phyloP scores from a whole-genome alignment of 441 rosid genomes.

The Syzygium malaccense region DNA sequence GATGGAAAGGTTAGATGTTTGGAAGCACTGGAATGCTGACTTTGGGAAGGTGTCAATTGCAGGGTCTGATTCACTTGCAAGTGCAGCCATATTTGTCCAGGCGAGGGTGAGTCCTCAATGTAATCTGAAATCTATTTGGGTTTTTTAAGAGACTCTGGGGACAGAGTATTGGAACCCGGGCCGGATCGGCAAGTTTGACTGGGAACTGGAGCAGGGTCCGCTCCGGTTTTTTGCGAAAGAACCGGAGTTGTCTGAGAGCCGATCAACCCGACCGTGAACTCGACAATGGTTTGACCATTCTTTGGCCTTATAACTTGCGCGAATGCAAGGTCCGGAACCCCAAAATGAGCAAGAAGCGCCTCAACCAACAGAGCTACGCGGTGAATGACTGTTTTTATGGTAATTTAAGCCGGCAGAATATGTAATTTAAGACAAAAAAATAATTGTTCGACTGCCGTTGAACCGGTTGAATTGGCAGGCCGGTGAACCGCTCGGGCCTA shows the following conservation, averaged over 20 bases:
- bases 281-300: not conserved
- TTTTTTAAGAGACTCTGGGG: not conserved
- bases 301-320: not conserved
- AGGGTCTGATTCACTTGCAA: not conserved
- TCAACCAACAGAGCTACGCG: not conserved
- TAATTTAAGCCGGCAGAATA: not conserved
- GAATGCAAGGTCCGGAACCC: not conserved
- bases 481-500: not conserved
- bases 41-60: not conserved
- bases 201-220: not conserved
- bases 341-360: not conserved
- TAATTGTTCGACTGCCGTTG: not conserved
- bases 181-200: accelerated
- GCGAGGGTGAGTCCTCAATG: not conserved
- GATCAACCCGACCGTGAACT: not conserved
- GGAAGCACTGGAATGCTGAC: not conserved
- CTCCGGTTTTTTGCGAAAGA: not conserved
- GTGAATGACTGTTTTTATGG: not conserved
- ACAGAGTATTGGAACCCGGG: not conserved
- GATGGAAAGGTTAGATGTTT: not conserved
- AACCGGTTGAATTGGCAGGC: not conserved
- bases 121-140: not conserved
- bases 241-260: accelerated
- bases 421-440: not conserved
- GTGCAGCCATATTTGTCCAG: not conserved